Evolutionary conservation across 1,284 basidiomycete genomes (phyloP), one percentile per base, ranked within the genome.

Genomic region (Serendipita sp.): DNA sequence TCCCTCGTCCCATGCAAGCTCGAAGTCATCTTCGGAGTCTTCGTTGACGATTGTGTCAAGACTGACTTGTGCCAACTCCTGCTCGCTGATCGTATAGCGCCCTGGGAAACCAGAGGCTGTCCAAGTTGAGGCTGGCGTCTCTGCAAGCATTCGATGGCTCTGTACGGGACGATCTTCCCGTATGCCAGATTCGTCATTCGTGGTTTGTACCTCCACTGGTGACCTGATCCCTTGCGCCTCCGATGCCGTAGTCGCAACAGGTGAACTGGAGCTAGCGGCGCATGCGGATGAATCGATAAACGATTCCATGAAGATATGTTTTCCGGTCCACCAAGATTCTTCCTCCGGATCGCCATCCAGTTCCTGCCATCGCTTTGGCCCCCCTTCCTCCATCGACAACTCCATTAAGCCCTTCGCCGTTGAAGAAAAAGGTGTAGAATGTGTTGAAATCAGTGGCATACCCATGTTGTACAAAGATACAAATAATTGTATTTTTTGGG

Each of bases 381-480:
- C 47, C 15, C 17, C 17, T n/a, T 58, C 53, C 53, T 58, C 53
- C 53, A 35, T 35, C 22, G 15, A 17, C 53, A 35, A 30, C 17
- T n/a, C 53, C 53, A n/a, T 34, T 29, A 22, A 8, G 17, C 6
- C 29, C 29, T n/a, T 49, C 17, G 45, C 17, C 45, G 45, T 49
- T 38, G 17, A 17, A n/a, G 29, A 5, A 49, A 8, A 49, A 58
- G n/a, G 17, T 26, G 53, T 58, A 35, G 32, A 58, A 58, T n/a
- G 15, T n/a, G 22, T 58, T n/a, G 53, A 58, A 58, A 58, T 6
- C 47, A 49, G 29, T 26, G 53, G 53, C 53, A 29, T 58, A 32
- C 53, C 53, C 53, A 58, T 58, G 53, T n/a, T 58, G 53, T 58
- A 58, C 53, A 58, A 58, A 17, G 53, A 58, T 58, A 58, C 34